Conservation (phyloP, 1,284 basidiomycete genomes). For the Pholiota adiposa region DNA sequence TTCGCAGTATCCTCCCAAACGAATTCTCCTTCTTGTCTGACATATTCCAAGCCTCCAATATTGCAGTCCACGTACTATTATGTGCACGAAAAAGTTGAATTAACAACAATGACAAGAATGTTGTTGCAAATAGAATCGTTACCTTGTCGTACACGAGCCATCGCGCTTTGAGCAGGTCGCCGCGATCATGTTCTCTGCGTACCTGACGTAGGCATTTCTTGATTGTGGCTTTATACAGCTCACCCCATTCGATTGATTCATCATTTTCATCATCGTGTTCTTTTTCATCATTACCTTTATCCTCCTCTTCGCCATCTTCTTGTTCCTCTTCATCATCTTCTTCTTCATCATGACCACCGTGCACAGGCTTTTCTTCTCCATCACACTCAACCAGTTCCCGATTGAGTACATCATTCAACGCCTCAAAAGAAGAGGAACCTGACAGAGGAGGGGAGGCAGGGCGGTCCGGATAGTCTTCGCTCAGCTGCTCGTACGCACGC, state of each 20-base stretch:
- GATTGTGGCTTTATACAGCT: neutral
- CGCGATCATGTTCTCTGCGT: neutral
- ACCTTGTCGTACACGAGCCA: constrained; percentile 4
- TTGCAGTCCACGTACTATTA: neutral
- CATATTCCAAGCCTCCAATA: neutral
- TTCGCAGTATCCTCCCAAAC: too few species aligned
- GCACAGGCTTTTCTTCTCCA: neutral
- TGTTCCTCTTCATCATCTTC: too few species aligned
- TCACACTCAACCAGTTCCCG: too few species aligned
- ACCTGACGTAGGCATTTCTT: neutral
- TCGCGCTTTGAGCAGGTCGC: neutral
- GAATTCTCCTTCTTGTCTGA: neutral
- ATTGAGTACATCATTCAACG: neutral
- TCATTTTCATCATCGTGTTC: too few species aligned
- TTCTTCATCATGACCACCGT: neutral
- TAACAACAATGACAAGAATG: too few species aligned
- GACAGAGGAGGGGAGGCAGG: neutral
- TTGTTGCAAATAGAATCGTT: too few species aligned
- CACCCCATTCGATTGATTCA: too few species aligned
- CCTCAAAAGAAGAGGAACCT: neutral
- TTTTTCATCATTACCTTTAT: too few species aligned
- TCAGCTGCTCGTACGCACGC: too few species aligned
- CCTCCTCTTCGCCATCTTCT: too few species aligned
- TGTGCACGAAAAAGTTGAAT: too few species aligned
- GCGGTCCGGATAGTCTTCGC: neutral